phyloP scores from a whole-genome alignment of 345 rosid genomes.

The Camelina hispida region DNA sequence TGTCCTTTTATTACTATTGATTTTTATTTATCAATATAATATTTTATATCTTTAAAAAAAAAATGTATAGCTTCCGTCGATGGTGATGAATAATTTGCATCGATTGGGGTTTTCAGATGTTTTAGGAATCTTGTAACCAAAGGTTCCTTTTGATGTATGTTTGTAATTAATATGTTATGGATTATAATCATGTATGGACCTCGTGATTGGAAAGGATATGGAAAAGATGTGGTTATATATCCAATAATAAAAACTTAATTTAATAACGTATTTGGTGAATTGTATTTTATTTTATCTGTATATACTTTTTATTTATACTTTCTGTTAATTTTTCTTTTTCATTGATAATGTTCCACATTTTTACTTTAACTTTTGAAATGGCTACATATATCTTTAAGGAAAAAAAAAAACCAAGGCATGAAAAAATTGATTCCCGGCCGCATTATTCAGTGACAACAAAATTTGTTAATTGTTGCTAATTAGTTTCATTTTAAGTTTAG shows the following conservation, averaged over 20 bases:
- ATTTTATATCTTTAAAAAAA: background rate
- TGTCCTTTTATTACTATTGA: conserved; percentile 46
- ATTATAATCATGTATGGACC: conserved; percentile 46
- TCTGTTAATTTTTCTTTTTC: conserved; percentile 1
- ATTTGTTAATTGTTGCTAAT: background rate
- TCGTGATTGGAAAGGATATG: conserved; percentile 47
- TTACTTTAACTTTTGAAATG: background rate
- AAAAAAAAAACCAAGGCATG: background rate
- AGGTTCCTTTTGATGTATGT: conserved; percentile 43
- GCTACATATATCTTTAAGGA: background rate
- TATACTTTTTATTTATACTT: background rate
- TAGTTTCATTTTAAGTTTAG: background rate
- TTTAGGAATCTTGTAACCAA: conserved; percentile 33
- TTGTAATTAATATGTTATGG: conserved; percentile 37
- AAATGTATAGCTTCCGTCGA: conserved; percentile 28
- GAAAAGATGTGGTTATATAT: conserved; percentile 22
- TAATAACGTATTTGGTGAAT: conserved; percentile 1
- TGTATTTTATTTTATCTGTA: background rate
- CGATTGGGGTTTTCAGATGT: conserved; percentile 28
- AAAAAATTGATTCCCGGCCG: background rate
- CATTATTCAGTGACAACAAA: background rate
- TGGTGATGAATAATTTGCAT: conserved; percentile 39
- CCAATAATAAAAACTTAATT: conserved; percentile 27
- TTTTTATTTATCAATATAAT: conserved; percentile 11
- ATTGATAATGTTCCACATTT: background rate